These are phyloP conservation scores for Leccinum griseonigrum DNA, from an alignment of 1,284 basidiomycete species.

Conservation along the genomic window DNA sequence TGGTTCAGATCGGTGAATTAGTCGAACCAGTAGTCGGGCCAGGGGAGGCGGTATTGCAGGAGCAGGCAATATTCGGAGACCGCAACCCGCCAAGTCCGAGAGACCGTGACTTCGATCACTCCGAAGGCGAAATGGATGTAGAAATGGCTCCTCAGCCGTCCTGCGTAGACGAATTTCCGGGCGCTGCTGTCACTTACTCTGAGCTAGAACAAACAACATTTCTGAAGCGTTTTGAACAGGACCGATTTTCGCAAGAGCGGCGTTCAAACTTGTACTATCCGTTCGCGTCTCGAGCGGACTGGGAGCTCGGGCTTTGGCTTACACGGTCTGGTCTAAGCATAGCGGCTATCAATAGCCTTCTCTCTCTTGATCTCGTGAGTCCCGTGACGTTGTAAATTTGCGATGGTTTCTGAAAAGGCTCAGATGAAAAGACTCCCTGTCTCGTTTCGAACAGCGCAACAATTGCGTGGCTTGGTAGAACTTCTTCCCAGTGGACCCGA, in stretches of 20 bases:
- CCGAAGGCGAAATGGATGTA: background rate
- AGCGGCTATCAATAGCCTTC: background rate
- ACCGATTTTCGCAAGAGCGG: background rate
- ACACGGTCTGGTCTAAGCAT: background rate
- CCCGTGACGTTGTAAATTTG: background rate
- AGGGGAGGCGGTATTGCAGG: background rate
- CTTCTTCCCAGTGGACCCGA: background rate
- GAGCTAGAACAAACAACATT: background rate
- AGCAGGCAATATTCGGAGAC: background rate
- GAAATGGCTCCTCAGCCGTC: background rate
- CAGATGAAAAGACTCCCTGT: background rate
- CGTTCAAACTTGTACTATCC: background rate
- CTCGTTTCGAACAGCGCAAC: background rate
- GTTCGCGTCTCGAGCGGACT: background rate
- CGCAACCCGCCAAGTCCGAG: background rate
- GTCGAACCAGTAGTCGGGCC: background rate
- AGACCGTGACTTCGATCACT: background rate
- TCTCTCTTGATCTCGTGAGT: background rate
- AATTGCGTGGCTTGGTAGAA: background rate
- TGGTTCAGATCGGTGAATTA: background rate
- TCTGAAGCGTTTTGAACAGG: background rate
- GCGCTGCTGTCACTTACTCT: background rate
- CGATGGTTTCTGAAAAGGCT: background rate
- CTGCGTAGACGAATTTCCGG: background rate
- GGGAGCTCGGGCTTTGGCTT: background rate